Evolutionary conservation across 1,139 yeast species (phyloP).

Genomic region (Diutina sp.): DNA sequence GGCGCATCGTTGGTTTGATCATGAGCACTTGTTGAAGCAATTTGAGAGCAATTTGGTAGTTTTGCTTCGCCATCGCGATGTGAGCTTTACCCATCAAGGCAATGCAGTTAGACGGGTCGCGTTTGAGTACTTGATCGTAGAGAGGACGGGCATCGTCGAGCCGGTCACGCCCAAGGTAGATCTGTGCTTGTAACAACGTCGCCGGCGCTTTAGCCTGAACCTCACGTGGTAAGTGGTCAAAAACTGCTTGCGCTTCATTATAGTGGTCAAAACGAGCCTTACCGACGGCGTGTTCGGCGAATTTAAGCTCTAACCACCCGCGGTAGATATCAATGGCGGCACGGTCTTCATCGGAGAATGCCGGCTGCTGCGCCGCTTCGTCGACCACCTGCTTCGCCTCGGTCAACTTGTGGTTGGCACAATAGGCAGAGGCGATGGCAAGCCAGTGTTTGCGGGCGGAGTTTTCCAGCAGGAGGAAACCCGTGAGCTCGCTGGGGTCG

Average conservation of each 20-base stretch:
- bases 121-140: slow-evolving; percentile 40
- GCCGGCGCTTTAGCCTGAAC: background rate
- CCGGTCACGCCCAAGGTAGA: slow-evolving; percentile 19
- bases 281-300: background rate
- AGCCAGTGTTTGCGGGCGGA: slow-evolving; percentile 76
- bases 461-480: slow-evolving; percentile 65
- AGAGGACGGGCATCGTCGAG: slow-evolving; percentile 57
- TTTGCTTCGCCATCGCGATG: slow-evolving; percentile 51
- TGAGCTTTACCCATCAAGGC: slow-evolving; percentile 85
- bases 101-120: slow-evolving; percentile 45
- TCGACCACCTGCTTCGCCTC: slow-evolving; percentile 32
- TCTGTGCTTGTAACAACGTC: background rate
- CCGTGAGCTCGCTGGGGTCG: slow-evolving; percentile 72
- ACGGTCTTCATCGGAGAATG: background rate
- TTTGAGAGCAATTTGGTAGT: slow-evolving; percentile 63
- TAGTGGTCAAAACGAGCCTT: background rate
- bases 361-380: background rate
- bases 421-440: slow-evolving; percentile 71
- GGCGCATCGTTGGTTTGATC: slow-evolving; percentile 63
- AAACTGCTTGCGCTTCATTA: background rate
- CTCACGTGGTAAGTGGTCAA: background rate
- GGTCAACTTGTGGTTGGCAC: slow-evolving; percentile 40
- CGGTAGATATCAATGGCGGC: background rate
- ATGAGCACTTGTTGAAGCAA: slow-evolving; percentile 73
- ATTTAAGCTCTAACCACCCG: slow-evolving; percentile 19